These are phyloP conservation scores for Metarhizium guizhouense DNA, from an alignment of 2,329 filamentous ascomycete genomes.

Conservation along the genomic window DNA sequence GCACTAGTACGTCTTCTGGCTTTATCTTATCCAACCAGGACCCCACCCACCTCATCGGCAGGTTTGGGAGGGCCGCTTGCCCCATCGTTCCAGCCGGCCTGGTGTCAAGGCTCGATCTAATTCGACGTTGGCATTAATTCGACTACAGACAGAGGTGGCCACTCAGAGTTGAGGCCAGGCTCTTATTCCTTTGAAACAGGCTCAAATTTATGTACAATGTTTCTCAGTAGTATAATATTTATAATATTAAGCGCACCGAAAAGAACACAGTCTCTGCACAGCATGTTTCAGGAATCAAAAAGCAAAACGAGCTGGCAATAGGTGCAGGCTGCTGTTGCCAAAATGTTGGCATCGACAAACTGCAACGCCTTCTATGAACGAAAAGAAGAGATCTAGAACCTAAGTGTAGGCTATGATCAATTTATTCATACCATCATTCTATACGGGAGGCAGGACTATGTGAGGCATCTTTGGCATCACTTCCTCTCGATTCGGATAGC, in stretches of 20 bases:
- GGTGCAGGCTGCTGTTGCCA: not conserved
- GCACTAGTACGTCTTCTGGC: too few relatives aligned
- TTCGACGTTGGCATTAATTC: not conserved
- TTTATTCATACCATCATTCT: too few relatives aligned
- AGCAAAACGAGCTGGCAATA: not conserved
- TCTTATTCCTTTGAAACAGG: not conserved
- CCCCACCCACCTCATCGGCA: too few relatives aligned
- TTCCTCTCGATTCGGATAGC: not conserved
- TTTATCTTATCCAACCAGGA: too few relatives aligned
- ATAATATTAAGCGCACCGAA: not conserved
- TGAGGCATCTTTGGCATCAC: not conserved
- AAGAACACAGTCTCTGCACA: not conserved
- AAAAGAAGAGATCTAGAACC: not conserved
- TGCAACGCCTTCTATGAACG: not conserved
- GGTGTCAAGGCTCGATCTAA: too few relatives aligned
- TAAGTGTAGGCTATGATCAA: not conserved
- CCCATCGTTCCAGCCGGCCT: too few relatives aligned
- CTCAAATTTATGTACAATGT: not conserved
- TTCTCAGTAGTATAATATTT: too few relatives aligned
- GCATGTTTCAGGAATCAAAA: not conserved
- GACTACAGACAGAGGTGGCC: not conserved
- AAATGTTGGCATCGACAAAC: not conserved
- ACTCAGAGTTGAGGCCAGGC: not conserved
- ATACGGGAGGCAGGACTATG: too few relatives aligned
- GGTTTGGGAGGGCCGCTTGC: too few relatives aligned